A percentile compares a stretch with the other conserved stretches of the same genome.
These are phyloP conservation scores for Mucor sp. DNA, from an alignment of 371 early-diverging fungal genomes.

Conservation along the genomic window DNA sequence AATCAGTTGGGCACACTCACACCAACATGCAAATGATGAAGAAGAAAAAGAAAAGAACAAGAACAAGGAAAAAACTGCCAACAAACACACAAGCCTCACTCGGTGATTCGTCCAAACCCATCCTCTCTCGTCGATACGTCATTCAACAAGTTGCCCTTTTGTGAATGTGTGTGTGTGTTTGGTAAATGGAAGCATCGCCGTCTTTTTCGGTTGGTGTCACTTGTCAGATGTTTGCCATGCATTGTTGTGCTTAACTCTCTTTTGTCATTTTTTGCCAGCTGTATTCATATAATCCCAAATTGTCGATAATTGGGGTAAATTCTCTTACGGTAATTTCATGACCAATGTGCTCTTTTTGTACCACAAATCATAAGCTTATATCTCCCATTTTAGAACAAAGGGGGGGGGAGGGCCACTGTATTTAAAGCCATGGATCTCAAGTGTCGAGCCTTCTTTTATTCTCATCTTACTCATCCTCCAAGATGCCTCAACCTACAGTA, in stretches of 20 bases:
- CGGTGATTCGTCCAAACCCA: neutral
- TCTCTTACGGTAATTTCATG: neutral
- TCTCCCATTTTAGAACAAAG: neutral
- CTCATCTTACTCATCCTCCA: too few relatives aligned
- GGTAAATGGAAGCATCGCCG: neutral
- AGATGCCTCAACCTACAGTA: slow-evolving; percentile 8
- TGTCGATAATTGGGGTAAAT: neutral
- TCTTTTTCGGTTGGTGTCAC: neutral
- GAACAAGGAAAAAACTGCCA: neutral
- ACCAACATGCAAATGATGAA: neutral
- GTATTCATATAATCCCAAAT: neutral
- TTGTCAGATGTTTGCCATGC: neutral
- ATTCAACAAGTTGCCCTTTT: neutral
- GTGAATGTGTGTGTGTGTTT: too few relatives aligned
- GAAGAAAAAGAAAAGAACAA: neutral
- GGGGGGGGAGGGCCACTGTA: too few relatives aligned
- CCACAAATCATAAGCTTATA: slow-evolving; percentile 1
- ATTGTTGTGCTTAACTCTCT: too few relatives aligned
- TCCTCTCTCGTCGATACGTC: neutral
- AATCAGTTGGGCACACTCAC: neutral
- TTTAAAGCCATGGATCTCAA: neutral
- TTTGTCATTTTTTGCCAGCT: too few relatives aligned
- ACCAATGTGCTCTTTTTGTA: neutral
- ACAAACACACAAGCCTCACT: neutral
- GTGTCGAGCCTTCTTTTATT: neutral